Percentiles rank a stretch among this genome's conserved stretches.
phyloP scores from a whole-genome alignment of 164 flowering plant genomes.

The Cinnamomum chago region DNA sequence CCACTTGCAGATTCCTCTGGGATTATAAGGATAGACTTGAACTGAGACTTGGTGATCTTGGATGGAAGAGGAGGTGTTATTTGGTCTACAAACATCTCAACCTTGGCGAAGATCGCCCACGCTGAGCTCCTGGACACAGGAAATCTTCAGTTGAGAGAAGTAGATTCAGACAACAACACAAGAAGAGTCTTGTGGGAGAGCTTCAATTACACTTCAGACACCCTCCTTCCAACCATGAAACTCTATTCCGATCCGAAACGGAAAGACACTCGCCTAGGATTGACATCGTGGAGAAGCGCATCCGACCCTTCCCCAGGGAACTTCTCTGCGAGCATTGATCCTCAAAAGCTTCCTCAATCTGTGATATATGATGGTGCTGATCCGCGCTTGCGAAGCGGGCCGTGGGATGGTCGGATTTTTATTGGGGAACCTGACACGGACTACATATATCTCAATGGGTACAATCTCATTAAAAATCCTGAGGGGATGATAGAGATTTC shows the following conservation, averaged over 20 bases:
- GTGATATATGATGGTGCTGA: neutral
- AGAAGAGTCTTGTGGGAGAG: neutral
- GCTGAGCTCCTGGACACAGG: constrained; percentile 38
- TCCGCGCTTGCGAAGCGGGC: neutral
- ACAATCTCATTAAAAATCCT: neutral
- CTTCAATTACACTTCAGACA: constrained; percentile 18
- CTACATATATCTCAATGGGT: neutral
- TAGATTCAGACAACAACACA: neutral
- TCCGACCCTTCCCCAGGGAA: neutral
- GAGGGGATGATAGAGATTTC: neutral
- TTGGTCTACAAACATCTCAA: neutral
- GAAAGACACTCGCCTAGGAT: constrained; percentile 1
- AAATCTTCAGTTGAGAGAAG: constrained; percentile 34
- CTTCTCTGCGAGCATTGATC: neutral
- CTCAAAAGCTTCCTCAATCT: neutral
- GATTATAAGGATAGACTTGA: constrained; percentile 14
- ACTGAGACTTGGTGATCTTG: constrained; percentile 25
- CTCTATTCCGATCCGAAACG: constrained; percentile 15
- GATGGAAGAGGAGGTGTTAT: neutral
- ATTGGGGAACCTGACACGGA: neutral
- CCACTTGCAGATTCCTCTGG: constrained; percentile 38
- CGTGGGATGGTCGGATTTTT: neutral
- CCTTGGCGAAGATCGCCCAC: neutral
- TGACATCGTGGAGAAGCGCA: constrained; percentile 7
- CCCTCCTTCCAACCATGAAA: constrained; percentile 28